Evolutionary conservation across 192 early-diverging fungal genomes (phyloP), one percentile per base, ranked within the genome.

Genomic region (Coemansia sp.): DNA sequence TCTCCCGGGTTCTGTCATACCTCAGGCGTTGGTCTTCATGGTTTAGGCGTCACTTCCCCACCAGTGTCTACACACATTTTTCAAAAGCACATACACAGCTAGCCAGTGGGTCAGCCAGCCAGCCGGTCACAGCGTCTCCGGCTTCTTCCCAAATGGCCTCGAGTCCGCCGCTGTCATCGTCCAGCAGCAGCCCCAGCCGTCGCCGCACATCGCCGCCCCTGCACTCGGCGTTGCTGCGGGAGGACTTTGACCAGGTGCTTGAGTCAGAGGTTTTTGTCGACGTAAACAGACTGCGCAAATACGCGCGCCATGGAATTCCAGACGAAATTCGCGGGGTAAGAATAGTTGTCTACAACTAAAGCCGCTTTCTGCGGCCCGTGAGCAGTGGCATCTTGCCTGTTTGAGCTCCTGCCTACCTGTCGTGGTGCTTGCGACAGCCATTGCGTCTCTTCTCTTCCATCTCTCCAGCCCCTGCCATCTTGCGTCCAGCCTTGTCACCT

Each of bases 211-310:
- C 79, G 63, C 74, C 84, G 25, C 85, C 65, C 61, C 73, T 61
- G 63, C 81, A 87, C 37, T 86, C 87, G 25, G 63, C 80, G 39
- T 68, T 74, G 59, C 63, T 60, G 53, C 49, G 71, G 17, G 75
- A 74, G 66, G 92, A 94, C 54, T 91, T 89, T 73, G 81, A 82
- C 64, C 90, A 93, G 41, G 86, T 92, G 44, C 85, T 93, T 51
- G 87, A 92, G 67, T 86, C 93, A 10, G 93, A 94, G 71, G 90
- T 91, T 14, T 87, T 89, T 75, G 85, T 96, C 66, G 93, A 95
- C 61, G 77, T 95, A 46, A 91, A 93, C 67, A 86, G 86, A 77
- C 84, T 96, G 57, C 79, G 92, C 56, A 83, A 88, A 65, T 85
- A 85, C 57, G 88, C 91, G 4, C 83, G 89, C 46, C 90, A 93